Evolutionary conservation across 2,329 filamentous ascomycete genomes (phyloP), one percentile per base, ranked within the genome.

Genomic region (Xylariales sp.): DNA sequence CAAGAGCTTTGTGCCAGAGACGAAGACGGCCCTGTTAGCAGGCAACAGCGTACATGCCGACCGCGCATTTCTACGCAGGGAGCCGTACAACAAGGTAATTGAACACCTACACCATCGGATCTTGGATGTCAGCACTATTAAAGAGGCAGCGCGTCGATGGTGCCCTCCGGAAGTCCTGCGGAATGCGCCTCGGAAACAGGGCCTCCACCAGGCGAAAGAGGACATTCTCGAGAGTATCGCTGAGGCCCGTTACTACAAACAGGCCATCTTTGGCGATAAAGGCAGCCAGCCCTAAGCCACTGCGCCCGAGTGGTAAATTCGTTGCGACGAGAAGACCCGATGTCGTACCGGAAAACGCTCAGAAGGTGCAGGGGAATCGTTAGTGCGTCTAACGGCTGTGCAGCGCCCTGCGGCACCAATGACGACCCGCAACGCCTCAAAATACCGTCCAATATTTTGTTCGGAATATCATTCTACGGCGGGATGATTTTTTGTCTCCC

Each of bases 211-310:
- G 80, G 96, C 96, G 0, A 89, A 87, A 74, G 89, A 93, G 63
- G 96, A 99, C 80, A 97, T 99, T 65, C 80, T 97, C 68, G 96
- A 99, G 83, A 98, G 95, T 80, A 97, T 99, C 70, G 90, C 87
- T 64, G 96, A 99, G 83, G 95, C 95, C 62, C 89, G 83, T 75
- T 97, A 92, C 78, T 98, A 97, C 80, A 89, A 88, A 75, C 84
- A 90, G 67, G 83, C 82, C 18, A 86, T 97, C 63, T 97, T 97
- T 53, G 56, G 48, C 36, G 48, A 43, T 36, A 65, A 58, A n/a
- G 64, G 54, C 55, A 62, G 55, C 32, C 18, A 65, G 54, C 36
- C 50, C n/a, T 45, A 23, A 61, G 52, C 9, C 6, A 46, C 14
- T 23, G 10, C 46, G 28, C 43, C n/a, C 28, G n/a, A 8, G 28